phyloP scores from a whole-genome alignment of 805 yeast genomes.

The Yarrowia sp. region DNA sequence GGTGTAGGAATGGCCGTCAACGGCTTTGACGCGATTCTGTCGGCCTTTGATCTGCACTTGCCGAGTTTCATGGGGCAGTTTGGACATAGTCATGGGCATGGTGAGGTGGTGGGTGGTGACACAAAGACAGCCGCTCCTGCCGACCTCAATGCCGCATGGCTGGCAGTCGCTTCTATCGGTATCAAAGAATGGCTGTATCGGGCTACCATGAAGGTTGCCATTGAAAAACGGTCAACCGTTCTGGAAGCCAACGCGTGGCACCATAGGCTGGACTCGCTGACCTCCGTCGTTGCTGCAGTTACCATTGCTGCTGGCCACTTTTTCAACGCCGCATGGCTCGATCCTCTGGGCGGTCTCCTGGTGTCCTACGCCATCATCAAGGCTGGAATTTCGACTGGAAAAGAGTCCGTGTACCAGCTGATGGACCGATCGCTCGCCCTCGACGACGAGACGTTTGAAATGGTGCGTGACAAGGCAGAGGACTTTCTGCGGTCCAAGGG shows the following conservation, averaged over 20 bases:
- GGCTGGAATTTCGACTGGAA: slow-evolving; percentile 82
- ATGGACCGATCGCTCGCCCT: slow-evolving; percentile 56
- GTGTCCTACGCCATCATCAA: slow-evolving; percentile 82
- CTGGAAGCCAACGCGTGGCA: slow-evolving; percentile 98
- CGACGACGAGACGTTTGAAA: slow-evolving; percentile 36
- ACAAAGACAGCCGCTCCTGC: no score
- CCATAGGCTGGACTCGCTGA: slow-evolving; percentile 91
- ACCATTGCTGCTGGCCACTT: slow-evolving; percentile 88
- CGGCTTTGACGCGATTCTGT: slow-evolving; percentile 71
- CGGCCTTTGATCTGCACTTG: slow-evolving; percentile 51
- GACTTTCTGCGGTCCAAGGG: slow-evolving; percentile 19
- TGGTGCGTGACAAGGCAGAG: slow-evolving; percentile 36
- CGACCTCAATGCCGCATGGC: slow-evolving; percentile 93
- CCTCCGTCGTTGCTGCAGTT: slow-evolving; percentile 86
- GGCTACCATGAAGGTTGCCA: slow-evolving; percentile 83
- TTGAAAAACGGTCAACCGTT: slow-evolving; percentile 80
- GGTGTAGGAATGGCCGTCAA: slow-evolving; percentile 93
- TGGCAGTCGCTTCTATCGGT: slow-evolving; percentile 86
- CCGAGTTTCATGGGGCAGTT: slow-evolving; percentile 57
- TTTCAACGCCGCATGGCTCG: slow-evolving; percentile 80
- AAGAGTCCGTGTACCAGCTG: slow-evolving; percentile 73
- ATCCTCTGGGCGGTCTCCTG: slow-evolving; percentile 87
- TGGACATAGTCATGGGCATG: slow-evolving; percentile 58
- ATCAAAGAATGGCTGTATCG: slow-evolving; percentile 88
- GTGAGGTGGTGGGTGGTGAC: background rate